These are phyloP conservation scores for Ogataea parapolymorpha DNA, from an alignment of 805 yeast genomes.

Conservation along the genomic window DNA sequence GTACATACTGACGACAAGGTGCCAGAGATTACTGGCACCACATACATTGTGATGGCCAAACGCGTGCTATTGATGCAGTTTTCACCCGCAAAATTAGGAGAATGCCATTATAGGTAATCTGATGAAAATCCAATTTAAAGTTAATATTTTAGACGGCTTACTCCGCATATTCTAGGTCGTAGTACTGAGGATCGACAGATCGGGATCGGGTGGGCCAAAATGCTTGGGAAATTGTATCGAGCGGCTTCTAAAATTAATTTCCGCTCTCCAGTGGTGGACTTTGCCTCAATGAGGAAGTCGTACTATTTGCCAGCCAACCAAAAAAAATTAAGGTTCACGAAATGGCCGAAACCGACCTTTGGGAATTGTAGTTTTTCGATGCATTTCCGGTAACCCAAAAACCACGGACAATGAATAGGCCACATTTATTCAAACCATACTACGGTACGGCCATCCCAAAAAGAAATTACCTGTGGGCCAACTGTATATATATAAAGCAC, in stretches of 20 bases:
- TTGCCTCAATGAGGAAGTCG: conserved; percentile 5
- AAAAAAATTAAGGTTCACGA: not conserved
- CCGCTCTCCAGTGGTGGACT: conserved; percentile 1
- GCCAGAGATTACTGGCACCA: too few species aligned
- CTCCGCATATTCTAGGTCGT: conserved; percentile 1
- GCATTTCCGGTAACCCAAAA: conserved; percentile 4
- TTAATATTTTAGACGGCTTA: not conserved
- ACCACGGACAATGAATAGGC: not conserved
- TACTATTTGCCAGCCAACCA: not conserved
- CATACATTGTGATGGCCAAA: too few species aligned
- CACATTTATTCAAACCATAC: not conserved
- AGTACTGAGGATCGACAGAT: not conserved
- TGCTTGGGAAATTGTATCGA: not conserved
- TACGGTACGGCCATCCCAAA: conserved; percentile 2
- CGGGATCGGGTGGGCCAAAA: not conserved
- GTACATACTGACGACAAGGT: too few species aligned
- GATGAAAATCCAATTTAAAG: not conserved
- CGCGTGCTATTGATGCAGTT: conserved; percentile 2
- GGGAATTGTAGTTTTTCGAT: not conserved
- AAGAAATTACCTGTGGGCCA: conserved; percentile 4
- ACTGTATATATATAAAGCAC: not conserved
- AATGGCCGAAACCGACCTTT: not conserved
- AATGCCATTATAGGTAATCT: conserved; percentile 9
- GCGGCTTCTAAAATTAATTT: conserved; percentile 1
- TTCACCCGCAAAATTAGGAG: conserved; percentile 9